These are phyloP conservation scores for Ramaria sp. DNA, from an alignment of 768 basidiomycete genomes.

Conservation along the genomic window DNA sequence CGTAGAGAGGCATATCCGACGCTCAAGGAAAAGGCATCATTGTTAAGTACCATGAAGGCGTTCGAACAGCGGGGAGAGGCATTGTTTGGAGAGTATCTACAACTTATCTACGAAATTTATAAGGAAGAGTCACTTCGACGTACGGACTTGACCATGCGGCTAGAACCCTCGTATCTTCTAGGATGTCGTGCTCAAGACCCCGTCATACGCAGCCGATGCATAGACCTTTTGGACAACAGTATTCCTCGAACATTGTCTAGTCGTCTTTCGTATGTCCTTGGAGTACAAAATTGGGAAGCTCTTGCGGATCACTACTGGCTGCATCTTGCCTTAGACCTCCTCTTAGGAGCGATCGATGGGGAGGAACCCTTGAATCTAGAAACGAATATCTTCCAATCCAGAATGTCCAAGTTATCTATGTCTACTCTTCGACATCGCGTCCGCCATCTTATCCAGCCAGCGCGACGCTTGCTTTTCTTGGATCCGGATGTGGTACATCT, in stretches of 20 bases:
- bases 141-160: constrained; percentile 85
- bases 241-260: constrained; percentile 73
- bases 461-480: constrained; percentile 74
- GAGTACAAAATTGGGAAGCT: constrained; percentile 92
- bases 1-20: constrained; percentile 80
- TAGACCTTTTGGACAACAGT: constrained; percentile 83
- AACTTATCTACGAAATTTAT: constrained; percentile 91
- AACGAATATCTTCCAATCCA: constrained; percentile 23
- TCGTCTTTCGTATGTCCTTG: constrained; percentile 82
- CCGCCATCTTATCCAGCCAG: constrained; percentile 52
- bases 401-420: constrained; percentile 21
- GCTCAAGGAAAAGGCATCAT: constrained; percentile 88
- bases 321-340: constrained; percentile 77
- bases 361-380: constrained; percentile 29
- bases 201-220: constrained; percentile 67
- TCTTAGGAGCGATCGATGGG: constrained; percentile 61
- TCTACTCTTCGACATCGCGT: constrained; percentile 35
- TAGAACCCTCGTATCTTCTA: constrained; percentile 88
- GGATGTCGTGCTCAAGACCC: constrained; percentile 83
- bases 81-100: constrained; percentile 75
- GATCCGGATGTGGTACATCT: constrained; percentile 70
- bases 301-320: constrained; percentile 92
- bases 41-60: constrained; percentile 79
- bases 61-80: constrained; percentile 73
- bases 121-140: constrained; percentile 75